Evolutionary conservation across 2,329 filamentous ascomycete species (phyloP), one percentile per base, ranked within the genome.

Genomic region (Emergomyces africanus): DNA sequence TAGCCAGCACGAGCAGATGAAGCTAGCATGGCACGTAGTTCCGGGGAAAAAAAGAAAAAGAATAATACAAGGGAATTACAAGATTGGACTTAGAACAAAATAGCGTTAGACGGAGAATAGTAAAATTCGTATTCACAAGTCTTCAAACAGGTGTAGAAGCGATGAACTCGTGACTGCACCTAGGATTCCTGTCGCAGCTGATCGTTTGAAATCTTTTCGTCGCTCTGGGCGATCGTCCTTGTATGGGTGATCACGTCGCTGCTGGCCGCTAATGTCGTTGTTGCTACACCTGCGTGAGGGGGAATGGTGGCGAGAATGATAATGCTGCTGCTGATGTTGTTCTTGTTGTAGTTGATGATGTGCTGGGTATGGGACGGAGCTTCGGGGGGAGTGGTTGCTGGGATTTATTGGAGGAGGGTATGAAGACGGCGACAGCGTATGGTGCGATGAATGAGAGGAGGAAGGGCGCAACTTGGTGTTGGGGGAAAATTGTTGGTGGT

Each of bases 111-210:
- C 15, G 4, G n/a, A 48, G 20, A 20, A 53, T 37, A 33, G 20
- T 8, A 28, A 54, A 54, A 39, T 42, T 53, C 57, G 53, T 33
- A 53, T 53, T 20, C 20, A 63, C 42, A 74, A 68, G 2, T 68
- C 69, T 57, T 74, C 72, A 49, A 75, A 59, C n/a, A 72, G 72
- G 64, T 73, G 70, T 63, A 75, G 65, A 58, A 74, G 72, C 12
- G 71, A 71, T 5, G 71, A 70, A 59, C 73, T 70, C 15, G 72
- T 72, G 18, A 70, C 70, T 25, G 70, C 68, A 2, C 71, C 72
- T 6, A 68, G 65, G 30, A 74, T 57, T 2, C 71, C 71, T 41
- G 69, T 69, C 8, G 71, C 71, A 42, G 72, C 71, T 46, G 65
- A 69, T 39, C 72, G 66, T 49, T 66, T 67, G 15, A 72, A 57